Conservation (phyloP, 345 rosid genomes). For the Citrus reticulata region DNA sequence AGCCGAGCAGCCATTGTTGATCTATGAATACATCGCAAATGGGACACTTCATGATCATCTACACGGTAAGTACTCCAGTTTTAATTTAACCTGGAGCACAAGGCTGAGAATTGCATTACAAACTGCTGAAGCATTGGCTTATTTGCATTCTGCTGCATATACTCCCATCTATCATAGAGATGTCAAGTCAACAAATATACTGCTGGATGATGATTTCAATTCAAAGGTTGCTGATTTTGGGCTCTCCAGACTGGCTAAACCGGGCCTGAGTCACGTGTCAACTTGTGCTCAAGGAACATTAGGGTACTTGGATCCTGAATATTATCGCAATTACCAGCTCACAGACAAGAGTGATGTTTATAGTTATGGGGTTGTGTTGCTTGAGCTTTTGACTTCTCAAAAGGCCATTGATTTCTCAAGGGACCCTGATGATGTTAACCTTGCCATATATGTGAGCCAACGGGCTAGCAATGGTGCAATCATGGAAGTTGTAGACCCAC, state of each 20-base stretch:
- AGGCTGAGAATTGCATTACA: conserved; percentile 48
- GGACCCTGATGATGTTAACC: conserved; percentile 43
- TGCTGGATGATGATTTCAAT: conserved; percentile 39
- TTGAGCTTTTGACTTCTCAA: conserved; percentile 52
- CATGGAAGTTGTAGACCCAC: conserved; percentile 41
- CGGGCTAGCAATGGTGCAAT: conserved; percentile 26
- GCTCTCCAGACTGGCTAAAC: conserved; percentile 52
- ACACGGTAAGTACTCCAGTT: conserved; percentile 31
- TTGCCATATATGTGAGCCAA: conserved; percentile 42
- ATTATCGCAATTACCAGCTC: conserved; percentile 55
- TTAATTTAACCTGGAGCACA: conserved; percentile 39
- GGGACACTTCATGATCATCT: conserved; percentile 59
- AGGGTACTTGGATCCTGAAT: conserved; percentile 64
- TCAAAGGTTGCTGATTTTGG: conserved; percentile 62
- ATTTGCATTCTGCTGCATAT: conserved; percentile 53
- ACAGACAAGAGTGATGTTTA: conserved; percentile 62
- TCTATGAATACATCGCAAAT: conserved; percentile 53
- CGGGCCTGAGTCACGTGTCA: conserved; percentile 60
- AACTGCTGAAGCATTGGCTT: conserved; percentile 58
- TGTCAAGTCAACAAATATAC: conserved; percentile 60
- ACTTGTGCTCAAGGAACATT: conserved; percentile 67
- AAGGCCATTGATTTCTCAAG: conserved; percentile 53
- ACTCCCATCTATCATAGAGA: conserved; percentile 61
- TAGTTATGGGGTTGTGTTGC: conserved; percentile 55
- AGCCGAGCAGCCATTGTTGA: conserved; percentile 51